Evolutionary conservation across 495 filamentous ascomycete genomes (phyloP).

Genomic region (Penicillium silybi): DNA sequence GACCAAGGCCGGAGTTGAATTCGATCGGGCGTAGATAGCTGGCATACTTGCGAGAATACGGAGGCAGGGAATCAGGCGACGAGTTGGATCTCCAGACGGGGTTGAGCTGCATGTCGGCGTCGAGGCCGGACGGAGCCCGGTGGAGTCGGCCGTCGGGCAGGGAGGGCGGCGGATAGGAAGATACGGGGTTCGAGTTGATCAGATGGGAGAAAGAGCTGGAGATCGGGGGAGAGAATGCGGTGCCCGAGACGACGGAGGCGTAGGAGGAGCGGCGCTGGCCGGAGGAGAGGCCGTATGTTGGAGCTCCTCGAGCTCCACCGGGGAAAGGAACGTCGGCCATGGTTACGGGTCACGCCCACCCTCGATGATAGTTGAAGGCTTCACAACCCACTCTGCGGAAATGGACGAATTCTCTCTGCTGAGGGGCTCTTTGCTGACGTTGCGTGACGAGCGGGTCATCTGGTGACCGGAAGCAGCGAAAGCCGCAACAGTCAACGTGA

Average conservation of each 20-base stretch:
- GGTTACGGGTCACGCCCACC: conserved; percentile 17
- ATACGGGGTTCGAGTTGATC: conserved; percentile 44
- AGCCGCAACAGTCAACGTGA: not conserved
- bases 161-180: conserved; percentile 36
- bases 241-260: conserved; percentile 75
- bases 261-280: conserved; percentile 62
- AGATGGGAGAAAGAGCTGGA: conserved; percentile 59
- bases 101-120: conserved; percentile 46
- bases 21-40: conserved; percentile 37
- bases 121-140: conserved; percentile 33
- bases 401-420: not conserved
- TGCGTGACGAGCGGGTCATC: conserved; percentile 24
- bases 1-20: conserved; percentile 24
- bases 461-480: conserved; percentile 25
- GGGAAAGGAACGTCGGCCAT: conserved; percentile 47
- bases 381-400: not conserved
- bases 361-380: conserved; percentile 4
- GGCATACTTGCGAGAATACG: conserved; percentile 61
- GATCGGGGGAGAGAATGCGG: conserved; percentile 47
- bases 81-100: conserved; percentile 37
- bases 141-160: conserved; percentile 32
- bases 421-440: conserved; percentile 11
- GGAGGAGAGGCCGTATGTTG: conserved; percentile 41
- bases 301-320: conserved; percentile 44
- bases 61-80: conserved; percentile 41